Conservation (phyloP, 345 rosid genomes). For the Acer campestre region DNA sequence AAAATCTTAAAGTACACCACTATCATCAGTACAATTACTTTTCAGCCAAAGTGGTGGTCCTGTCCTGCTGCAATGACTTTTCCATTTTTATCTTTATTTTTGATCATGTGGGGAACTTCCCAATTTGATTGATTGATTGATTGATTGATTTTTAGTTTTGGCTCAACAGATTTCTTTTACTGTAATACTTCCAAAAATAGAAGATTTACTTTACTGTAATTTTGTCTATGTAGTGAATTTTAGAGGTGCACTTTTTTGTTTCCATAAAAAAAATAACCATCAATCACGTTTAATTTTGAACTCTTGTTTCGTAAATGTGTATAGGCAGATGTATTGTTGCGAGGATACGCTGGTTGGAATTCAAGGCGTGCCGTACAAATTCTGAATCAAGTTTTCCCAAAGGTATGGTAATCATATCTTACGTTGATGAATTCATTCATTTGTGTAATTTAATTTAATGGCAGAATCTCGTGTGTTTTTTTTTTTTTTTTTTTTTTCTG, state of each 20-base stretch:
- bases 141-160: neutral
- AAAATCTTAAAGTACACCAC: neutral
- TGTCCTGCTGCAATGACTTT: neutral
- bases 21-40: neutral
- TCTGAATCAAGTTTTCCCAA: constrained; percentile 71
- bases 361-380: constrained; percentile 75
- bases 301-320: neutral
- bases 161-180: neutral
- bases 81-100: too few species aligned
- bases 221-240: neutral
- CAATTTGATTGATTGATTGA: neutral
- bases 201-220: neutral
- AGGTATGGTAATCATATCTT: constrained; percentile 59
- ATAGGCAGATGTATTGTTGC: constrained; percentile 76
- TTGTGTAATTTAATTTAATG: neutral
- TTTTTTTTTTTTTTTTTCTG: neutral
- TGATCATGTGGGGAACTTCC: neutral
- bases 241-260: neutral
- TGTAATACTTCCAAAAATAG: neutral
- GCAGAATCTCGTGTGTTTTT: neutral
- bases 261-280: neutral
- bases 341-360: constrained; percentile 93
- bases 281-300: neutral
- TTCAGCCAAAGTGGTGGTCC: neutral
- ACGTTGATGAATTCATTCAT: neutral